Evolutionary conservation across 768 basidiomycete genomes (phyloP).

Genomic region (Tylopilus sp.): DNA sequence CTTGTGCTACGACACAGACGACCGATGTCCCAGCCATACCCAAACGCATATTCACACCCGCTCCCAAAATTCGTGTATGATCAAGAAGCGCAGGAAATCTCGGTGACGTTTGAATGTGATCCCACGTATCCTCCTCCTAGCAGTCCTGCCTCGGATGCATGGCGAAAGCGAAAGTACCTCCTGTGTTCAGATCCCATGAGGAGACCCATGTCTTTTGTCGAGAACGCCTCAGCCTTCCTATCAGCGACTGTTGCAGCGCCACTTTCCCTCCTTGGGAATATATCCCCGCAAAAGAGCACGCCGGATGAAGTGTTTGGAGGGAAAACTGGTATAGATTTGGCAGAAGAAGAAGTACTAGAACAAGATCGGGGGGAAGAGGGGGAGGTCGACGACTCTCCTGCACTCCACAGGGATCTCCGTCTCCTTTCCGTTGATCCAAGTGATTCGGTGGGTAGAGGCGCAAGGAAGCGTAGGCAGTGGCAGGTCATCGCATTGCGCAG

Average conservation of each 20-base stretch:
- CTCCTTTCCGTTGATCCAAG: conserved; percentile 48
- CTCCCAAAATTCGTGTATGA: conserved; percentile 68
- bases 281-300: conserved; percentile 38
- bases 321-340: conserved; percentile 68
- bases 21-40: conserved; percentile 73
- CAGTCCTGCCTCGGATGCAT: conserved; percentile 38
- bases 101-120: conserved; percentile 56
- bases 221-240: conserved; percentile 67
- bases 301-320: conserved; percentile 67
- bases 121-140: conserved; percentile 53
- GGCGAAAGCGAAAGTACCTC: conserved; percentile 60
- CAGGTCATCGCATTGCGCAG: conserved; percentile 42
- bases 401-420: conserved; percentile 51
- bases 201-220: conserved; percentile 65
- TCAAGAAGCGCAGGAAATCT: conserved; percentile 52
- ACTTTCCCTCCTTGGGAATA: conserved; percentile 47
- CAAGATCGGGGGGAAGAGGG: conserved; percentile 76
- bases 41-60: conserved; percentile 74
- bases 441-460: conserved; percentile 30
- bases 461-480: conserved; percentile 47
- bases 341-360: conserved; percentile 76
- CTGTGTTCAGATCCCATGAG: conserved; percentile 64
- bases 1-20: conserved; percentile 75
- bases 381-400: conserved; percentile 72
- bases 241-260: conserved; percentile 58